Base-by-base conservation (phyloP, 2,329 filamentous ascomycete genomes). In the Botrytis cinerea region DNA sequence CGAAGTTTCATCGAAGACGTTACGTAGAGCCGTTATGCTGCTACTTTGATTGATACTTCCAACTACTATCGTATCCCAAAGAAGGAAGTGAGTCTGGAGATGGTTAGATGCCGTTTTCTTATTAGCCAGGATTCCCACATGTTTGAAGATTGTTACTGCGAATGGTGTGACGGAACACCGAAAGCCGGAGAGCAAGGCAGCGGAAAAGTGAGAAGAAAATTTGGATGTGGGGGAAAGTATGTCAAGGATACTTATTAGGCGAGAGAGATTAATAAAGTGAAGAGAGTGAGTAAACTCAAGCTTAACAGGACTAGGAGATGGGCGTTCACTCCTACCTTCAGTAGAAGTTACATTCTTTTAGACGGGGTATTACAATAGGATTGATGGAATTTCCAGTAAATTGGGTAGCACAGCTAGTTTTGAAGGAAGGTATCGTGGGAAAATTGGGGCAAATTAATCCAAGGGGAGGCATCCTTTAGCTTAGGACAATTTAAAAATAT, bases 331-430 rank as follows among this genome's bases (percentile, higher is more conserved):
- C 0, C 18, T 57, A 57, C 2, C 14, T 28, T 18, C 2, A 8
- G 6, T 28, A 57, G n/a, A 57, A 57, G 51, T n/a, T 16, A 28
- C 16, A 28, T 57, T 18, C n/a, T 18, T 9, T 1, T 4, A 28
- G n/a, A 18, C 1, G 7, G 1, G n/a, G 18, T 18, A 4, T 1
- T 0, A 9, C 6, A 6, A 28, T 57, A 3, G 14, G 0, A 18
- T 18, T 57, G 16, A 9, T 12, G 2, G 6, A 6, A 0, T 0
- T 18, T 18, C 16, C n/a, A 57, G 14, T 3, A 18, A 28, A 4
- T 1, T 16, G 14, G n/a, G 7, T 18, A 28, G 16, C n/a, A 9
- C 16, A 57, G 14, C 14, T n/a, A 57, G n/a, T 28, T 57, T 28
- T 57, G 51, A 28, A 57, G 28, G 51, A 32, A 32, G 7, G 2